Evolutionary conservation across 495 filamentous ascomycete species (phyloP), one percentile per base, ranked within the genome.

Genomic region (Aspergillus bertholletiae): DNA sequence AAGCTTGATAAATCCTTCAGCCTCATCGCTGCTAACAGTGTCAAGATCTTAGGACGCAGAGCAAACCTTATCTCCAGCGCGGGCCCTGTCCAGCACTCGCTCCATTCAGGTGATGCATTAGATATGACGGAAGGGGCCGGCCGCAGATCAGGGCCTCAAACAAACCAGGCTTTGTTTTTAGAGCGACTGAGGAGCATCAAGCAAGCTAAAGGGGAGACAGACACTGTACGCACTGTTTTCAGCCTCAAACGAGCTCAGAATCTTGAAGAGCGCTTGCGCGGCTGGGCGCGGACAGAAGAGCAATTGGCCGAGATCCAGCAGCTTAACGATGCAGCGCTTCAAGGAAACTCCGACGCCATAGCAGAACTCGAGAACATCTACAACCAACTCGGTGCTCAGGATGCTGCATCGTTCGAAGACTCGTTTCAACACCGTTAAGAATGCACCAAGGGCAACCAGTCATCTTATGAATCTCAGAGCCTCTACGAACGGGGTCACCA

Each of bases 11-110:
- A 79, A 37, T 67, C 75, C 46, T 84, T 85, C 22, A 79, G 86
- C 55, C 74, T 90, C 6, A 64, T 92, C 13, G 83, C 80, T 13
- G 81, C 84, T 32, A 84, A 82, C 60, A 70, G 69, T 37, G 74
- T 78, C 24, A 80, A 77, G 60, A 72, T 81, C 21, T 49, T 75
- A 5, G 77, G 70, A 30, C 72, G 72, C 51, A 76, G 74, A 32
- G 68, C 73, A 11, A 70, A 73, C 32, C 61, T 78, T 41, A 65
- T 68, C 40, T 69, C 74, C 12, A 70, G 63, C 47, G 56, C 60
- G 1, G 65, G 59, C 2, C 43, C 41, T 8, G 54, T n/a, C 45
- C 46, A 51, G 37, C 56, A 34, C 2, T 53, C 21, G 28, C 32
- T 49, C n/a, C 4, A 27, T 23, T 3, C 23, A 18, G 32, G 40